Evolutionary conservation across 768 basidiomycete species (phyloP), one percentile per base, ranked within the genome.

Genomic region (Tricholoma saponaceum): DNA sequence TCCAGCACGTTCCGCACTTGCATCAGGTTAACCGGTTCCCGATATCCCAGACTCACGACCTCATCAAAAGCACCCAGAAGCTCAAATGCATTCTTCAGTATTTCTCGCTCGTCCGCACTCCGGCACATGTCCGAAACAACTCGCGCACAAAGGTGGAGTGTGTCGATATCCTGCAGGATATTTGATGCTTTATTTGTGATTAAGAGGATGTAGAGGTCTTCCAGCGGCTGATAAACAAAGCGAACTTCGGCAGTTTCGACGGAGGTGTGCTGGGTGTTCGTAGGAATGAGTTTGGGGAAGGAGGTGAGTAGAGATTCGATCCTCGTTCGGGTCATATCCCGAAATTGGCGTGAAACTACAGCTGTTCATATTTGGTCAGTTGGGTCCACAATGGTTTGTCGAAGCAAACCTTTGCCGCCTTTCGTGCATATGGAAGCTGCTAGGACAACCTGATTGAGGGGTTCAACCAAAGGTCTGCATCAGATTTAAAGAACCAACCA

Each of bases 121-220:
- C 92, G 81, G 70, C 92, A 95, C 72, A 95, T 73, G 71, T 96
- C 94, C 2, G 94, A 94, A 13, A 97, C 94, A 49, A 97, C 89
- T 32, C 96, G 87, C 0, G 95, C 89, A 65, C 97, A 89, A 35
- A 99, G 88, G 64, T 95, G 92, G 0, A 99, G 80, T 0, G 96
- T 99, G 58, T 97, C 91, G 62, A 98, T 96, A 71, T 98, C 97
- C 76, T 97, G 97, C 37, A 99, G 78, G 66, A 98, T 98, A 68
- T 99, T 99, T n/a, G 92, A 94, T 7, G 93, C 92, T 72, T 97
- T 98, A 77, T 98, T 98, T 55, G 96, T 98, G 74, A 98, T 95
- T 62, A 98, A 82, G 63, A 98, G 81, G 59, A 98, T 96, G 74
- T 98, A 98, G 23, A 98, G 85, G 70, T 98, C 94, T 72, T 97